These are phyloP conservation scores for Cudoniella acicularis DNA, from an alignment of 495 filamentous ascomycete genomes.

Conservation along the genomic window DNA sequence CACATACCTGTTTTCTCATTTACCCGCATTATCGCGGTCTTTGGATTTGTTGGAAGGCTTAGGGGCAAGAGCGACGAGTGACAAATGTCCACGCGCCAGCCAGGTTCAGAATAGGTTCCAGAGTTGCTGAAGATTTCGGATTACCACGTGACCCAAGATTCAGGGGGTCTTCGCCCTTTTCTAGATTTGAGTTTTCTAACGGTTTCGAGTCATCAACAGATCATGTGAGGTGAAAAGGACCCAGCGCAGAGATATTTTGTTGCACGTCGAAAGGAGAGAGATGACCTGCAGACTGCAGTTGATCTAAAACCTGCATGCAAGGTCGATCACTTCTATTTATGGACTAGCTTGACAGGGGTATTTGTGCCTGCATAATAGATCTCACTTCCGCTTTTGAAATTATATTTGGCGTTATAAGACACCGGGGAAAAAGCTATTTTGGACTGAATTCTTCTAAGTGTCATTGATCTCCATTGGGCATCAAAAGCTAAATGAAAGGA, in stretches of 20 bases:
- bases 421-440: no score
- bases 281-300: not conserved
- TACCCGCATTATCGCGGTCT: conserved; percentile 30
- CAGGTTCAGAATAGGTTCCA: no score
- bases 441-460: no score
- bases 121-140: no score
- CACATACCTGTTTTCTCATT: conserved; percentile 42
- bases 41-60: not conserved
- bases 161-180: not conserved
- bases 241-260: not conserved
- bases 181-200: not conserved
- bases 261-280: not conserved
- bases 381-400: no score
- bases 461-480: no score
- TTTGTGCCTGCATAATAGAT: not conserved
- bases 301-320: not conserved
- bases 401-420: not conserved
- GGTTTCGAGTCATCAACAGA: not conserved
- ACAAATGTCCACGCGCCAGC: no score
- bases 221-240: not conserved
- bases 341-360: not conserved
- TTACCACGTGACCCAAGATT: not conserved
- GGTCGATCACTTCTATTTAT: not conserved
- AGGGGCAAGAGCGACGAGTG: no score
- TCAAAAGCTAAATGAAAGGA: no score